Base-by-base conservation (phyloP, 2,329 filamentous ascomycete genomes). In the Exophiala aquamarina region DNA sequence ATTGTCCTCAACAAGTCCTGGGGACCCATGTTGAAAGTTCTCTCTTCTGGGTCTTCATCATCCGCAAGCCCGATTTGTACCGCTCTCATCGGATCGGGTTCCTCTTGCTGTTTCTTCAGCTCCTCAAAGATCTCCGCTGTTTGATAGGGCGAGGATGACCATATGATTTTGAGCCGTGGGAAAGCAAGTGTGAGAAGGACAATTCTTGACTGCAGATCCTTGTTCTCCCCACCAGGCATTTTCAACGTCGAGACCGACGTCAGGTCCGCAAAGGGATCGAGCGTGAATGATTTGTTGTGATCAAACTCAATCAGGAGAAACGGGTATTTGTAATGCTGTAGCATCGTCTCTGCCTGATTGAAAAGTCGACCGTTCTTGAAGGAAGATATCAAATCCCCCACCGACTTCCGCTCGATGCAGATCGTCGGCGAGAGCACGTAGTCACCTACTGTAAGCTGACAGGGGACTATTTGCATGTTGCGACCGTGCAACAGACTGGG, bases 271-370 rank as follows among this genome's bases (percentile, higher is more conserved):
- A 73, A 62, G 0, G 87, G 86, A 66, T 92, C 93, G 13, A 98
- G 83, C 1, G 91, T 97, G 68, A 98, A 98, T 3, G 89, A 92
- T 67, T 95, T 96, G 72, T 95, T 92, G 64, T 95, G 87, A 65
- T 96, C 91, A 66, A 98, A 98, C 68, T 98, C 93, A 62, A 98
- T 97, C 35, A 98, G 81, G 5, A 98, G 82, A 81, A 97, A 88
- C 0, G 90, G 86, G 56, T 71, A 83, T 62, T 86, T 86, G 79
- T 98, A 98, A 70, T 97, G 84, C 65, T 89, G 83, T 49, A 94
- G 86, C 92, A 98, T 97, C 38, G 87, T 84, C 69, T 97, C 92
- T 32, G 87, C 86, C 72, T 98, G 93, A 59, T 82, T 88, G 72
- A 89, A 98, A 11, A 98, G 78, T 2, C 93, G 85, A 10, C 93